Percentiles rank a stretch among this genome's conserved stretches.
phyloP scores from a whole-genome alignment of 2,329 filamentous ascomycete species.

The Hortaea sp. region DNA sequence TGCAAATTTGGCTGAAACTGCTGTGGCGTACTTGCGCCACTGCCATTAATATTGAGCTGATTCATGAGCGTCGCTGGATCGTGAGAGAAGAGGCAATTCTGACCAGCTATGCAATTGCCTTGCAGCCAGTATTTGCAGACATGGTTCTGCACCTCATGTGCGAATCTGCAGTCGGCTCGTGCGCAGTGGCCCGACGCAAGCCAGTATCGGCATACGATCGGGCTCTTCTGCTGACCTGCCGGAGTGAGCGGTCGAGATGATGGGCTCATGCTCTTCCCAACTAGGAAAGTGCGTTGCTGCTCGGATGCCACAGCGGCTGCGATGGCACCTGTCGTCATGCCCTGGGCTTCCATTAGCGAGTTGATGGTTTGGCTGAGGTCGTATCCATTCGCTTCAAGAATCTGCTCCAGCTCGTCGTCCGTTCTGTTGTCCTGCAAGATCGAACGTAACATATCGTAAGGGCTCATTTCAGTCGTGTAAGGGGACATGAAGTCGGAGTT shows the following conservation, averaged over 20 bases:
- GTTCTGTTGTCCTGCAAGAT: conserved; percentile 81
- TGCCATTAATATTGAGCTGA: conserved; percentile 58
- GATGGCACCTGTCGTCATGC: conserved; percentile 32
- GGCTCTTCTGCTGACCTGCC: conserved; percentile 64
- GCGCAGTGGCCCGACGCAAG: conserved; percentile 91
- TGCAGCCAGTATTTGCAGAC: conserved; percentile 99
- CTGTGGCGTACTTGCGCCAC: conserved; percentile 52
- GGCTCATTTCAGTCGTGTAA: conserved; percentile 81
- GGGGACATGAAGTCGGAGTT: conserved; percentile 66
- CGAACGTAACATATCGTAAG: conserved; percentile 93
- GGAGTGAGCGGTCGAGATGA: conserved; percentile 66
- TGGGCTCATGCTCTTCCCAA: conserved; percentile 81
- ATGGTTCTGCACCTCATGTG: conserved; percentile 89
- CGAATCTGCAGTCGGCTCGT: conserved; percentile 91
- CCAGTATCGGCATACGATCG: conserved; percentile 95
- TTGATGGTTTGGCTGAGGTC: conserved; percentile 88
- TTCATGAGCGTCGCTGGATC: conserved; percentile 81
- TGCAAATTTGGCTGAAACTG: conserved; percentile 60
- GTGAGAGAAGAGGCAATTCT: conserved; percentile 93
- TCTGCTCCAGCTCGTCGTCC: conserved; percentile 90
- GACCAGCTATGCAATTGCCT: conserved; percentile 87
- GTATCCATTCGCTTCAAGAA: conserved; percentile 79
- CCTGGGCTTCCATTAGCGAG: conserved; percentile 70
- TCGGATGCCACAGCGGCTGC: conserved; percentile 26
- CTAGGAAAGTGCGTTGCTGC: conserved; percentile 58